These are phyloP conservation scores for Sarocladium kiliense DNA, from an alignment of 2,329 filamentous ascomycete species.

Conservation along the genomic window DNA sequence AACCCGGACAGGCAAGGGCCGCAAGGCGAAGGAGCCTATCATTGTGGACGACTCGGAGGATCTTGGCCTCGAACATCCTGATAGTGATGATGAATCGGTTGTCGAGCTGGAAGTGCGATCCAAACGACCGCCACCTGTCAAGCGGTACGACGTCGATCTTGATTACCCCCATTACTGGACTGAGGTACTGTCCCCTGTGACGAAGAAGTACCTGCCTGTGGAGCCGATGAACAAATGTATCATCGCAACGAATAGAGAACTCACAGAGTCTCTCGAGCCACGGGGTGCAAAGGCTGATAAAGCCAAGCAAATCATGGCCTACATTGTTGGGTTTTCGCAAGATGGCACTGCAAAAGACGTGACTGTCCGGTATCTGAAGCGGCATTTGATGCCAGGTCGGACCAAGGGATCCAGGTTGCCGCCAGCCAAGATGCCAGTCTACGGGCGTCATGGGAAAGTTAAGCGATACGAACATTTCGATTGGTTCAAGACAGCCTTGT, in stretches of 20 bases:
- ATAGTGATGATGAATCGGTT: conserved; percentile 55
- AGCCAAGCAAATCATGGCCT: conserved; percentile 83
- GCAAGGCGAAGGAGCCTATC: conserved; percentile 7
- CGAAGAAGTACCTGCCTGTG: conserved; percentile 72
- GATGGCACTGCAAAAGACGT: conserved; percentile 94
- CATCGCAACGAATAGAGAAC: conserved; percentile 66
- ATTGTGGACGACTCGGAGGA: conserved; percentile 40
- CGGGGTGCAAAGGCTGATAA: conserved; percentile 79
- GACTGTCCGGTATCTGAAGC: conserved; percentile 83
- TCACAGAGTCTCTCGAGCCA: conserved; percentile 72
- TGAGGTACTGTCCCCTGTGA: conserved; percentile 78
- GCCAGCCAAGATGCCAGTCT: conserved; percentile 73
- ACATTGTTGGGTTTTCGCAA: conserved; percentile 74
- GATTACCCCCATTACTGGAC: conserved; percentile 90
- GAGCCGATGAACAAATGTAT: conserved; percentile 67
- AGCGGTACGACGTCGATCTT: conserved; percentile 68
- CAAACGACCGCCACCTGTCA: conserved; percentile 32
- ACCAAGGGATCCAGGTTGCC: conserved; percentile 82
- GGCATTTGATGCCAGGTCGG: conserved; percentile 76
- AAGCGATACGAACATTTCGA: conserved; percentile 73
- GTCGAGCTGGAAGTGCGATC: conserved; percentile 46
- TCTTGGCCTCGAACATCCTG: conserved; percentile 30
- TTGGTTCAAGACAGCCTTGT: conserved; percentile 83
- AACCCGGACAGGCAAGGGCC: conserved; percentile 10
- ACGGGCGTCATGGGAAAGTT: conserved; percentile 72